These are phyloP conservation scores for Capsicum pubescens DNA, from an alignment of 257 asterid species.

Conservation along the genomic window DNA sequence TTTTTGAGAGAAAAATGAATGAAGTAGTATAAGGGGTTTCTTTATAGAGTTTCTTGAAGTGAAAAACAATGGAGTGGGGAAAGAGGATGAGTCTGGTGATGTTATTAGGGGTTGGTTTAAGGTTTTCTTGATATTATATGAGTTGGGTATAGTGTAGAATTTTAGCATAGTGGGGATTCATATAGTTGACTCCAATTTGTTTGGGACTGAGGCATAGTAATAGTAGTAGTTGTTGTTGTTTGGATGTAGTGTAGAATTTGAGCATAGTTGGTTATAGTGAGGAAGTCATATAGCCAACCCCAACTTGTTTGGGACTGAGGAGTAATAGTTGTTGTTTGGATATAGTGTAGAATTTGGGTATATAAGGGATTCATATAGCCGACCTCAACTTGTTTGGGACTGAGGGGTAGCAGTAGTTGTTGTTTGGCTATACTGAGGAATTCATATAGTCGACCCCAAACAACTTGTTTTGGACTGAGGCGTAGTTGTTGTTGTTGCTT, in stretches of 20 bases:
- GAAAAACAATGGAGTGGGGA: neutral
- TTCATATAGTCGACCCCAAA: too few relatives aligned
- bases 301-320: neutral
- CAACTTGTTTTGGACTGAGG: too few relatives aligned
- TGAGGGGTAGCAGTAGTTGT: too few relatives aligned
- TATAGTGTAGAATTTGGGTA: neutral
- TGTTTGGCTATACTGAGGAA: too few relatives aligned
- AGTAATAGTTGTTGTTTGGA: neutral
- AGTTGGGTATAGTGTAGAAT: constrained; percentile 29
- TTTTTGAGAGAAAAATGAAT: constrained; percentile 33
- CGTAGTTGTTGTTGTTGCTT: too few relatives aligned
- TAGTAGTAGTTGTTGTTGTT: neutral
- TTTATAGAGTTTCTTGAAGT: neutral
- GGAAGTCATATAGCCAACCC: neutral
- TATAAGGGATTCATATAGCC: too few relatives aligned
- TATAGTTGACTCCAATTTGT: too few relatives aligned
- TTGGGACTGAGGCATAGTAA: too few relatives aligned
- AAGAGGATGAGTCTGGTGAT: neutral
- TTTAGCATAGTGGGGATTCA: neutral
- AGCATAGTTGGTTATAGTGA: too few relatives aligned
- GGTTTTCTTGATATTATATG: constrained; percentile 10
- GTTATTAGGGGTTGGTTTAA: constrained; percentile 30
- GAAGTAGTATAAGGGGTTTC: neutral
- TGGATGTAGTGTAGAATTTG: too few relatives aligned
- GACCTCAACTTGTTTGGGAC: too few relatives aligned